phyloP scores from a whole-genome alignment of 2,329 filamentous ascomycete genomes.

The Ambrosiella cleistominuta region DNA sequence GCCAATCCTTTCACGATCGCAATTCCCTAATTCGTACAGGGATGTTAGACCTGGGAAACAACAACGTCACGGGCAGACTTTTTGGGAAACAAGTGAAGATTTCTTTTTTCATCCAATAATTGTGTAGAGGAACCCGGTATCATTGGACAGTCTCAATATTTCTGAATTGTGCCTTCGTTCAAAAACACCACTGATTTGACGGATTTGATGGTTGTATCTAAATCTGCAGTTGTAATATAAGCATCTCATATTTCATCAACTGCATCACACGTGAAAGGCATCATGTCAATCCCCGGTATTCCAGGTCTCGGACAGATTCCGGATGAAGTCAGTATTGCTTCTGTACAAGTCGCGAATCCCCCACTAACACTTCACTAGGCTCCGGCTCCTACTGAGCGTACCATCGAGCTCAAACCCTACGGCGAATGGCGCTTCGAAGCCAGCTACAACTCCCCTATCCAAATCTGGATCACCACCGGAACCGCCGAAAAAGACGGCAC shows the following conservation, averaged over 20 bases:
- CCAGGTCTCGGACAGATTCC: constrained; percentile 55
- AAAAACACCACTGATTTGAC: no score
- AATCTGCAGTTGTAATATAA: neutral
- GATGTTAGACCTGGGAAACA: neutral
- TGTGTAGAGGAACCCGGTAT: no score
- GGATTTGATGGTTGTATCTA: neutral
- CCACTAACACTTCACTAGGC: neutral
- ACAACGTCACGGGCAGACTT: neutral
- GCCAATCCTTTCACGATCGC: neutral
- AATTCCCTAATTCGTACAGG: neutral
- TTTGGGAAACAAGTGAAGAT: no score
- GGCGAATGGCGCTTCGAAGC: constrained; percentile 71
- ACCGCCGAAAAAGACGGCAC: constrained; percentile 90
- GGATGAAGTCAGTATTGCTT: constrained; percentile 29
- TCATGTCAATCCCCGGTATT: constrained; percentile 61
- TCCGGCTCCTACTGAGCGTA: constrained; percentile 23
- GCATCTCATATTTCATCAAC: neutral
- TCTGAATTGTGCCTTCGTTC: no score
- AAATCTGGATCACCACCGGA: constrained; percentile 52
- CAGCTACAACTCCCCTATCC: constrained; percentile 27
- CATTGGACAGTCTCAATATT: no score
- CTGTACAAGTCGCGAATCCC: constrained; percentile 13
- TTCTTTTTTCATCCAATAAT: no score
- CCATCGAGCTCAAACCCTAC: constrained; percentile 38
- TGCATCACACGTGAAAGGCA: constrained; percentile 6